Conservation (phyloP, 1,284 basidiomycete species). For the Cryptococcus jaspeensis region DNA sequence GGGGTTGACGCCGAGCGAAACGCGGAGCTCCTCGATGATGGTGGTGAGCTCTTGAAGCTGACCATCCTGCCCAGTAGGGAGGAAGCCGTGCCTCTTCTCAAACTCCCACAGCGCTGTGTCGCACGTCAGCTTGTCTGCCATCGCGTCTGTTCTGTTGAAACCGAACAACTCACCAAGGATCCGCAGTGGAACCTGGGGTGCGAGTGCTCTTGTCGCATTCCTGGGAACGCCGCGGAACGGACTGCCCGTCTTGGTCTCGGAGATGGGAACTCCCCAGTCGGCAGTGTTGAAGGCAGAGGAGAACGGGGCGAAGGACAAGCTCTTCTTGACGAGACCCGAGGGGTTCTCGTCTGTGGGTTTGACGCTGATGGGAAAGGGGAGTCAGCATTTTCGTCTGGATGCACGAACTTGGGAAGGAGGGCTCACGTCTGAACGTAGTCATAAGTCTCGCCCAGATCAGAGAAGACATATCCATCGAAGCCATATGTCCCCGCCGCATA, state of each 20-base stretch:
- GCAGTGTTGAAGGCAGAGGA: conserved; percentile 60
- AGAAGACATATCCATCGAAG: conserved; percentile 90
- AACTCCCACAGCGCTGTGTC: conserved; percentile 77
- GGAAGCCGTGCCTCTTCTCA: conserved; percentile 59
- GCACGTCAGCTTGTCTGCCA: not conserved
- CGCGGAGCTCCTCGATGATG: conserved; percentile 62
- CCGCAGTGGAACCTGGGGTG: conserved; percentile 67
- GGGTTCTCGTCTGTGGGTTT: conserved; percentile 12
- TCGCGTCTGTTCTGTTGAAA: not conserved
- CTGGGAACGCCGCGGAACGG: conserved; percentile 69
- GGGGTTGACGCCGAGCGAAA: conserved; percentile 66
- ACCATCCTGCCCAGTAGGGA: conserved; percentile 60
- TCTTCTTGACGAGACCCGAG: conserved; percentile 62
- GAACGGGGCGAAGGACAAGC: conserved; percentile 65
- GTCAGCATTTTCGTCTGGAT: not conserved
- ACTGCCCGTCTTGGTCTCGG: conserved; percentile 41
- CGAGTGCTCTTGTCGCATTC: conserved; percentile 72
- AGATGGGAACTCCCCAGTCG: conserved; percentile 29
- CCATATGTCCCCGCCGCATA: conserved; percentile 88
- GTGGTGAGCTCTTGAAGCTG: conserved; percentile 59
- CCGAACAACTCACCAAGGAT: conserved; percentile 63
- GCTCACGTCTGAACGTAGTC: conserved; percentile 79
- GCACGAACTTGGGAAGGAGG: not conserved
- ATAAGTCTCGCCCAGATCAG: conserved; percentile 75
- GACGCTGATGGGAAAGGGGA: not conserved